These are phyloP conservation scores for Exophiala calicioides DNA, from an alignment of 2,329 filamentous ascomycete genomes.

Conservation along the genomic window DNA sequence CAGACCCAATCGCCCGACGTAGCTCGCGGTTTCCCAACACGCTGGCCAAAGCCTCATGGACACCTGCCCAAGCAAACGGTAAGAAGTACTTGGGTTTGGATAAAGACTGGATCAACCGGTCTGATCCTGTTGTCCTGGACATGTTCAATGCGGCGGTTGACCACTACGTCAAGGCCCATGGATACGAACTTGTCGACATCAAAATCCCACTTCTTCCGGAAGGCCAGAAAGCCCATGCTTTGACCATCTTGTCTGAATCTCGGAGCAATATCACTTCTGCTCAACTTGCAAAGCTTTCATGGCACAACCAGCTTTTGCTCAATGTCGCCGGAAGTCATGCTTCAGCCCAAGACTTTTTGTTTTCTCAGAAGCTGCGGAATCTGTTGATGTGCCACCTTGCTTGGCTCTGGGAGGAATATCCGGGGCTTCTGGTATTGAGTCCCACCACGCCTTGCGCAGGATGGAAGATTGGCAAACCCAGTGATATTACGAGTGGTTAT, in stretches of 20 bases:
- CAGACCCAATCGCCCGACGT: slow-evolving; percentile 56
- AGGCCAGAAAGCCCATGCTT: slow-evolving; percentile 73
- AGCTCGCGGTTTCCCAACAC: slow-evolving; percentile 56
- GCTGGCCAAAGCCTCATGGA: slow-evolving; percentile 46
- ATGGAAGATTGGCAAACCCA: slow-evolving; percentile 67
- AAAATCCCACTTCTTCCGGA: slow-evolving; percentile 62
- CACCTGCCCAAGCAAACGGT: slow-evolving; percentile 19
- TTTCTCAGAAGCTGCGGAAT: slow-evolving; percentile 71
- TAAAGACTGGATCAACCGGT: slow-evolving; percentile 67
- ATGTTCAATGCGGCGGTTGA: slow-evolving; percentile 64
- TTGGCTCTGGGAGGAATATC: slow-evolving; percentile 67
- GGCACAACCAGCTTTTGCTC: slow-evolving; percentile 57
- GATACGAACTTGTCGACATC: slow-evolving; percentile 49
- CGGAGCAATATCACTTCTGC: slow-evolving; percentile 52
- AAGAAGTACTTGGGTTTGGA: slow-evolving; percentile 71
- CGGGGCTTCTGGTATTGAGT: slow-evolving; percentile 74
- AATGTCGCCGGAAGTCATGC: slow-evolving; percentile 62
- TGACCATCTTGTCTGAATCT: slow-evolving; percentile 75
- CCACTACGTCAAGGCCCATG: slow-evolving; percentile 45
- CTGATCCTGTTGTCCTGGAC: slow-evolving; percentile 63
- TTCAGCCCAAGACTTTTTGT: slow-evolving; percentile 68
- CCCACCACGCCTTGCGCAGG: slow-evolving; percentile 76
- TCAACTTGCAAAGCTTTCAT: slow-evolving; percentile 38
- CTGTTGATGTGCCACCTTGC: slow-evolving; percentile 79
- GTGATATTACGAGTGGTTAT: slow-evolving; percentile 53